Conservation (phyloP, 176 grass and related monocot species). For the Carex kokanica region DNA sequence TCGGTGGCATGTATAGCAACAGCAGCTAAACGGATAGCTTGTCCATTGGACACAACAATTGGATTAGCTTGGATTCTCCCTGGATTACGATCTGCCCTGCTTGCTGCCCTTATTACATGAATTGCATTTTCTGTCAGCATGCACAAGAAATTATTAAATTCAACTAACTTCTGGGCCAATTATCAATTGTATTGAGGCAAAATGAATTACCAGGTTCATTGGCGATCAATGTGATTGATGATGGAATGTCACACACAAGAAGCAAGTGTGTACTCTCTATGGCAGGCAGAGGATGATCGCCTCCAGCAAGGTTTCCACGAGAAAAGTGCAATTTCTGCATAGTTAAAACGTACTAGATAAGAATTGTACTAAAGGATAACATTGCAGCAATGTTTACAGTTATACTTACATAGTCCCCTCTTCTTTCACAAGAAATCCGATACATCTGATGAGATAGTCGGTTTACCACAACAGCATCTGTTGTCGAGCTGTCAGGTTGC, state of each 20-base stretch:
- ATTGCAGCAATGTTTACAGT: background rate
- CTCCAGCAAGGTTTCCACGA: conserved; percentile 86
- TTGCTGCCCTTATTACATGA: conserved; percentile 65
- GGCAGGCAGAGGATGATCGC: conserved; percentile 62
- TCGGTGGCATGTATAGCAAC: conserved; percentile 55
- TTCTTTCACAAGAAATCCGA: conserved; percentile 64
- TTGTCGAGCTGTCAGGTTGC: conserved; percentile 31
- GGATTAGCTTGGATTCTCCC: conserved; percentile 65
- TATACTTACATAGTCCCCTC: conserved; percentile 75
- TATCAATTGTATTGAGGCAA: conserved; percentile 9
- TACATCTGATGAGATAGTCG: conserved; percentile 53
- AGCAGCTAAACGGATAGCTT: conserved; percentile 70
- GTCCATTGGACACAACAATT: conserved; percentile 78
- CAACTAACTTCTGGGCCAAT: conserved; percentile 2
- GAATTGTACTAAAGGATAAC: background rate
- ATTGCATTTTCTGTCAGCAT: conserved; percentile 59
- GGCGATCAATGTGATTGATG: conserved; percentile 76
- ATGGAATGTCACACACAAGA: conserved; percentile 77
- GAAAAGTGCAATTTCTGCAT: conserved; percentile 78
- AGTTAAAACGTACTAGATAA: conserved; percentile 22
- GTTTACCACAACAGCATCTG: conserved; percentile 45
- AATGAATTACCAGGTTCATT: conserved; percentile 87
- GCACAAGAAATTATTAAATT: conserved; percentile 16
- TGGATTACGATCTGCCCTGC: conserved; percentile 56
- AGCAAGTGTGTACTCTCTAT: conserved; percentile 52